phyloP scores from a whole-genome alignment of 805 yeast species.

The Candida montana region DNA sequence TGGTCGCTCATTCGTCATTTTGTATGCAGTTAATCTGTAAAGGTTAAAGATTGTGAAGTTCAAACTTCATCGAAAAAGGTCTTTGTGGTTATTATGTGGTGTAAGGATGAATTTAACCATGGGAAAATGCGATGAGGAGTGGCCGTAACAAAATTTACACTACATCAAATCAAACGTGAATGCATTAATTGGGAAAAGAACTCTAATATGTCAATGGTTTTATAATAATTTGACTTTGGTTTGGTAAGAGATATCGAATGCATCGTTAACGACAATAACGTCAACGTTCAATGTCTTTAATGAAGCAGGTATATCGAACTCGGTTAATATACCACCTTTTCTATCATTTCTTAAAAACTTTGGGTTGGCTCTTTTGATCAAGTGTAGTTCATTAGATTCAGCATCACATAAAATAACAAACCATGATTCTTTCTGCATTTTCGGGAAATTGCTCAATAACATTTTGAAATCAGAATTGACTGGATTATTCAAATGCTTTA shows the following conservation, averaged over 20 bases:
- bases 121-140: too few relatives aligned
- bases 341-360: slow-evolving; percentile 23
- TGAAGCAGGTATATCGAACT: slow-evolving; percentile 44
- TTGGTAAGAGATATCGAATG: slow-evolving; percentile 49
- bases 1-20: slow-evolving; percentile 3
- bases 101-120: too few relatives aligned
- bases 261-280: slow-evolving; percentile 59
- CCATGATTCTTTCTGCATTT: slow-evolving; percentile 92
- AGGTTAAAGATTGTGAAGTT: too few relatives aligned
- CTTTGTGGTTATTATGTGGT: too few relatives aligned
- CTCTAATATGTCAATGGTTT: too few relatives aligned
- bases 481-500: slow-evolving; percentile 47
- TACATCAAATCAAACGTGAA: too few relatives aligned
- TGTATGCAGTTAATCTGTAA: too few relatives aligned
- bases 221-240: slow-evolving; percentile 18
- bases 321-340: slow-evolving; percentile 31
- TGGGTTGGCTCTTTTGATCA: slow-evolving; percentile 76
- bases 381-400: slow-evolving; percentile 46
- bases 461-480: slow-evolving; percentile 56
- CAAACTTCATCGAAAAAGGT: too few relatives aligned
- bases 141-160: too few relatives aligned
- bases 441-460: slow-evolving; percentile 79
- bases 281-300: slow-evolving; percentile 40
- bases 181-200: too few relatives aligned
- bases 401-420: slow-evolving; percentile 58